phyloP scores from a whole-genome alignment of 2,329 filamentous ascomycete genomes.

The Sporothrix protearum region DNA sequence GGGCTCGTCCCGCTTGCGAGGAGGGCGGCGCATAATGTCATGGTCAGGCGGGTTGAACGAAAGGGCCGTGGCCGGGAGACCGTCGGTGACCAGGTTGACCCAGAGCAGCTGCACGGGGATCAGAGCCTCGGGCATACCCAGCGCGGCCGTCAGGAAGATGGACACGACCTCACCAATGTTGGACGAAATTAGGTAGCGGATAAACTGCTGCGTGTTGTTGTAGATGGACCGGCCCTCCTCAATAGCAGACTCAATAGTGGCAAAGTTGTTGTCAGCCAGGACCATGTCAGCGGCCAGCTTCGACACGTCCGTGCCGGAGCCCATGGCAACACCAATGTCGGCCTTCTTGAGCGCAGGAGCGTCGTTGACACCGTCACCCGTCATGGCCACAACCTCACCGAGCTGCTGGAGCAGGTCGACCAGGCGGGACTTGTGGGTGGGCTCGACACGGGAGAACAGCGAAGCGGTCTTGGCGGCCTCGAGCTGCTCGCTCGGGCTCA shows the following conservation, averaged over 20 bases:
- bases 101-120: conserved; percentile 96
- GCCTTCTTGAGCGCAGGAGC: conserved; percentile 97
- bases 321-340: conserved; percentile 98
- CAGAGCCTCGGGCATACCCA: conserved; percentile 95
- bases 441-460: conserved; percentile 94
- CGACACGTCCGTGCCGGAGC: conserved; percentile 92
- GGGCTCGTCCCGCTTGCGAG: conserved; percentile 85
- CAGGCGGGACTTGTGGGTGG: conserved; percentile 93
- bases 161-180: conserved; percentile 99
- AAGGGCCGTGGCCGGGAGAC: conserved; percentile 89
- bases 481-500: conserved; percentile 74
- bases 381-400: conserved; percentile 97
- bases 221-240: conserved; percentile 98
- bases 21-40: conserved; percentile 92
- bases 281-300: conserved; percentile 99
- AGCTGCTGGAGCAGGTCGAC: conserved; percentile 92
- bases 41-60: conserved; percentile 99
- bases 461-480: conserved; percentile 81
- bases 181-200: conserved; percentile 96
- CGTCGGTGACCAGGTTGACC: conserved; percentile 98
- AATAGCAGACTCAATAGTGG: conserved; percentile 91
- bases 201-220: conserved; percentile 99
- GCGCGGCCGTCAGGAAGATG: conserved; percentile 93
- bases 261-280: conserved; percentile 96
- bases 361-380: conserved; percentile 97